phyloP scores from a whole-genome alignment of 345 rosid species.

The Hibiscus mutabilis region DNA sequence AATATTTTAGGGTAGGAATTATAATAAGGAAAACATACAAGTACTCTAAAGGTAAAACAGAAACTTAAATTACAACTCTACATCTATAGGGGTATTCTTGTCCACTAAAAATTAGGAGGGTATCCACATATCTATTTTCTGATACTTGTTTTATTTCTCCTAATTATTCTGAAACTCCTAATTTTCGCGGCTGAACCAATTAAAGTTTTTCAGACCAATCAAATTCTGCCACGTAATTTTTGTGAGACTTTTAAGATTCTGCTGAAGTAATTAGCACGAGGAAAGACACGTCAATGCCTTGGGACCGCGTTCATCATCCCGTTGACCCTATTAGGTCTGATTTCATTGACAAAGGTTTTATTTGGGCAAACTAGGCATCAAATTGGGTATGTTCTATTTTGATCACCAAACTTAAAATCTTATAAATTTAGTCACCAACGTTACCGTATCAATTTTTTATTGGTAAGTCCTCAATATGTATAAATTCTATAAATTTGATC shows the following conservation, averaged over 20 bases:
- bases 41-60: neutral
- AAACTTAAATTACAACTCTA: neutral
- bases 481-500: too few relatives aligned
- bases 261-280: neutral
- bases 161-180: slow-evolving; percentile 16
- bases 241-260: neutral
- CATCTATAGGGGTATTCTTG: slow-evolving; percentile 12
- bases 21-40: neutral
- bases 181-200: slow-evolving; percentile 27
- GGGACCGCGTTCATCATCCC: too few relatives aligned
- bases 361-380: too few relatives aligned
- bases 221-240: neutral
- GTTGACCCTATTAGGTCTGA: too few relatives aligned
- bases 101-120: neutral
- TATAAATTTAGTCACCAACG: too few relatives aligned
- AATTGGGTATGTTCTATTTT: too few relatives aligned
- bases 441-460: too few relatives aligned
- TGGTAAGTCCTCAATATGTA: too few relatives aligned
- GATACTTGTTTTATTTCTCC: neutral
- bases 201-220: neutral
- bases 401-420: too few relatives aligned
- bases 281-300: neutral
- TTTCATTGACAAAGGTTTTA: too few relatives aligned
- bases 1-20: neutral
- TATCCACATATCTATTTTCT: neutral